Conservation (phyloP, 305 asterid species). For the Ilex paraguariensis region DNA sequence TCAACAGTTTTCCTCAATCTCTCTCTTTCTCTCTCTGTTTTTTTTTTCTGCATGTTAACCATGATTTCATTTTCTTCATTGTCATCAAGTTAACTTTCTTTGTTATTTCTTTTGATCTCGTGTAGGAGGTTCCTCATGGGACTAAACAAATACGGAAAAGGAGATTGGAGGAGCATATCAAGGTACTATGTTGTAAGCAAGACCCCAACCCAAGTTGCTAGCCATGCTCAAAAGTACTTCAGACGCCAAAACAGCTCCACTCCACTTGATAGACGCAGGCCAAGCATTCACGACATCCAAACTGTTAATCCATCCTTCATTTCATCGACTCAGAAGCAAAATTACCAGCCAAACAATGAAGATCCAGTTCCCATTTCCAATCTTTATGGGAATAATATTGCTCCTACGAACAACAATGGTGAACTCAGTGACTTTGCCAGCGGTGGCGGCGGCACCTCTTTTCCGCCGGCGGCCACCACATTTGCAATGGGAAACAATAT, state of each 20-base stretch:
- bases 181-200: constrained; percentile 33
- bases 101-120: neutral
- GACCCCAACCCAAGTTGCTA: constrained; percentile 44
- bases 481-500: too few relatives aligned
- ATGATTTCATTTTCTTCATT: neutral
- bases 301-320: constrained; percentile 6
- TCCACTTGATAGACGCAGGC: constrained; percentile 34
- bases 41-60: too few relatives aligned
- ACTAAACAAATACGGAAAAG: constrained; percentile 38
- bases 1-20: too few relatives aligned
- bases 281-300: constrained; percentile 41
- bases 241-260: constrained; percentile 23
- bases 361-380: too few relatives aligned
- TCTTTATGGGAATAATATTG: neutral
- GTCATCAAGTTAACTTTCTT: neutral
- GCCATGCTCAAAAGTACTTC: constrained; percentile 47
- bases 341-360: too few relatives aligned
- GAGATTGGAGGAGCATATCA: constrained; percentile 48
- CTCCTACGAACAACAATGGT: neutral
- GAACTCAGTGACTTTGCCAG: neutral
- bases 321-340: neutral
- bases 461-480: too few relatives aligned
- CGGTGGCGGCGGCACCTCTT: neutral
- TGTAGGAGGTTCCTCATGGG: constrained; percentile 37
- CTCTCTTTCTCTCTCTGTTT: too few relatives aligned